phyloP scores from a whole-genome alignment of 2,329 filamentous ascomycete species.

The Nemania sp. region DNA sequence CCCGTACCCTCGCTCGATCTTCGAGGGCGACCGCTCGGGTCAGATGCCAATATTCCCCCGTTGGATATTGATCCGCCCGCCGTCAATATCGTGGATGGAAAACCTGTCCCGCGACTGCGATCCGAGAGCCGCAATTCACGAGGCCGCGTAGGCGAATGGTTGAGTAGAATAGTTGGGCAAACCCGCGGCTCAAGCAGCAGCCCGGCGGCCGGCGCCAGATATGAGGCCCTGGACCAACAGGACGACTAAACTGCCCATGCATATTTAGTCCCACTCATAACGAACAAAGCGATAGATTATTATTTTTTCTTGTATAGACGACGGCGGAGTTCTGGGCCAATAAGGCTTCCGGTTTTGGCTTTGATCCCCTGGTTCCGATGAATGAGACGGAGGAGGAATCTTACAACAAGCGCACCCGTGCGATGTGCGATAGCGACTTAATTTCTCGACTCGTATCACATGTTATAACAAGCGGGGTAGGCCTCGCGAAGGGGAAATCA shows the following conservation, averaged over 20 bases:
- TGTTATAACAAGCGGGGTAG: conserved; percentile 2
- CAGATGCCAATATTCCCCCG: conserved; percentile 74
- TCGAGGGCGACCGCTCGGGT: conserved; percentile 56
- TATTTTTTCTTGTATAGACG: conserved; percentile 35
- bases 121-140: conserved; percentile 42
- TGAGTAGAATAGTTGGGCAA: conserved; percentile 47
- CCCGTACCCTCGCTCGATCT: conserved; percentile 78
- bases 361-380: conserved; percentile 15
- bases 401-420: conserved; percentile 3
- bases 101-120: conserved; percentile 49
- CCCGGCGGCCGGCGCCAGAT: conserved; percentile 43
- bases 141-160: conserved; percentile 55
- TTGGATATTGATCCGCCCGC: conserved; percentile 81
- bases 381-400: conserved; percentile 2
- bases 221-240: conserved; percentile 47
- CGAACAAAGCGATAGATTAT: conserved; percentile 30
- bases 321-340: conserved; percentile 26
- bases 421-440: conserved; percentile 10
- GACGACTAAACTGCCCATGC: conserved; percentile 42
- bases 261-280: conserved; percentile 24
- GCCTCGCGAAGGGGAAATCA: background rate
- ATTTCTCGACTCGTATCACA: conserved; percentile 1
- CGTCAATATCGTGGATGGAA: conserved; percentile 54
- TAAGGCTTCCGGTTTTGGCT: conserved; percentile 27
- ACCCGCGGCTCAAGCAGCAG: conserved; percentile 42